A percentile compares a stretch with the other conserved stretches of the same genome.
phyloP scores from a whole-genome alignment of 148 eudicot species.

The Bassia scoparia region DNA sequence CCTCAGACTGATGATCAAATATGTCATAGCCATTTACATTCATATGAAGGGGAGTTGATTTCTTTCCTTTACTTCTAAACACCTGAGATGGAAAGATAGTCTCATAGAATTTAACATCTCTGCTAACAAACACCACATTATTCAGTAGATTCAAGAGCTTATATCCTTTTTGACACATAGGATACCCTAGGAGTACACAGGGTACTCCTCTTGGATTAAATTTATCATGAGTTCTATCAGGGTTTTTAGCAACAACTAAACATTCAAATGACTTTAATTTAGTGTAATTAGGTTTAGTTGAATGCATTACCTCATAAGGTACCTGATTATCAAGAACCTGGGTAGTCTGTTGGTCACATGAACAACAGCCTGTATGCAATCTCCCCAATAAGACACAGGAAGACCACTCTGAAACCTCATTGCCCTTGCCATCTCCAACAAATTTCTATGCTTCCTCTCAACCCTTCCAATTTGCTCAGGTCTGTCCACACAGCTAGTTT shows the following conservation, averaged over 20 bases:
- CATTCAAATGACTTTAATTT: not conserved
- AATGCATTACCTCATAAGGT: not conserved
- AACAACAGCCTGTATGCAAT: not conserved
- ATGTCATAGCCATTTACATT: not conserved
- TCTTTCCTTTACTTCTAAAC: not conserved
- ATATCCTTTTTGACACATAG: not conserved
- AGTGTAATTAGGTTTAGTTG: not conserved
- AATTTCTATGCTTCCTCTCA: slow-evolving; percentile 5
- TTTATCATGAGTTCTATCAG: not conserved
- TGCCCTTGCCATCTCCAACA: slow-evolving; percentile 5
- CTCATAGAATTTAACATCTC: not conserved
- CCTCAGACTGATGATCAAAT: not conserved
- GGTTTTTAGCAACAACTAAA: not conserved
- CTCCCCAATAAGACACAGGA: slow-evolving; percentile 4
- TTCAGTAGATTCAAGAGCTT: not conserved
- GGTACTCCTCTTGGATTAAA: not conserved
- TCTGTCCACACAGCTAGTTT: not conserved
- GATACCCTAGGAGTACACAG: not conserved
- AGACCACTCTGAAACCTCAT: not conserved
- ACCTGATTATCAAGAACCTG: not conserved
- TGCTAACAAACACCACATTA: not conserved
- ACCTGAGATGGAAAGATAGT: not conserved
- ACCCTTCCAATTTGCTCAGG: slow-evolving; percentile 4
- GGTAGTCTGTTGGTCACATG: slow-evolving; percentile 2
- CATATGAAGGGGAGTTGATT: not conserved